phyloP scores from a whole-genome alignment of 495 filamentous ascomycete genomes.

The Penicillium maclennaniae region DNA sequence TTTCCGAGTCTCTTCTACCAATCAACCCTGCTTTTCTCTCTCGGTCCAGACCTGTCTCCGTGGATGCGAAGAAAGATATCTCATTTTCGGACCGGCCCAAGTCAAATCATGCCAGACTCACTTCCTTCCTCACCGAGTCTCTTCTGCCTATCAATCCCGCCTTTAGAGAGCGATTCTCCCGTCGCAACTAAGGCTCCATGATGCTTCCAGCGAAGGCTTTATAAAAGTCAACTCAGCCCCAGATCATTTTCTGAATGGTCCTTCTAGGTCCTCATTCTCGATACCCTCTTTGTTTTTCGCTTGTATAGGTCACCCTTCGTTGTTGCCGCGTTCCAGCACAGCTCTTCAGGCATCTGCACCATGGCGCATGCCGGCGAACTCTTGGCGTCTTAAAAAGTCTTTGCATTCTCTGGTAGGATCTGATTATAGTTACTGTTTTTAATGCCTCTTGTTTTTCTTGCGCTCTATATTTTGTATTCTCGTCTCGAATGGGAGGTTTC shows the following conservation, averaged over 20 bases:
- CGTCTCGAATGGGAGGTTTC: constrained; percentile 14
- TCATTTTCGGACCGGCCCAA: neutral
- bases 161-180: constrained; percentile 9
- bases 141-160: constrained; percentile 38
- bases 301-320: constrained; percentile 28
- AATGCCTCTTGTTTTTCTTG: constrained; percentile 3
- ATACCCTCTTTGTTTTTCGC: constrained; percentile 31
- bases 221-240: constrained; percentile 10
- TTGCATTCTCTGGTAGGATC: constrained; percentile 17
- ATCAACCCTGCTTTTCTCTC: constrained; percentile 35
- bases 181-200: neutral
- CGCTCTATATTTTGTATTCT: constrained; percentile 7
- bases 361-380: constrained; percentile 25
- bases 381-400: constrained; percentile 27
- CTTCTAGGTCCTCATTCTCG: constrained; percentile 22
- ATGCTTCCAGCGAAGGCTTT: constrained; percentile 5
- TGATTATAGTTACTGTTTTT: constrained; percentile 7
- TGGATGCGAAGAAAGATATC: neutral
- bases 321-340: constrained; percentile 24
- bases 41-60: neutral
- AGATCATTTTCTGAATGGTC: constrained; percentile 17
- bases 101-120: neutral
- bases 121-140: constrained; percentile 29
- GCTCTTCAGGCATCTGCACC: constrained; percentile 24
- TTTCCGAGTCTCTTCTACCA: constrained; percentile 32